These are phyloP conservation scores for Trichoderma lentiforme DNA, from an alignment of 2,329 filamentous ascomycete genomes.

Conservation along the genomic window DNA sequence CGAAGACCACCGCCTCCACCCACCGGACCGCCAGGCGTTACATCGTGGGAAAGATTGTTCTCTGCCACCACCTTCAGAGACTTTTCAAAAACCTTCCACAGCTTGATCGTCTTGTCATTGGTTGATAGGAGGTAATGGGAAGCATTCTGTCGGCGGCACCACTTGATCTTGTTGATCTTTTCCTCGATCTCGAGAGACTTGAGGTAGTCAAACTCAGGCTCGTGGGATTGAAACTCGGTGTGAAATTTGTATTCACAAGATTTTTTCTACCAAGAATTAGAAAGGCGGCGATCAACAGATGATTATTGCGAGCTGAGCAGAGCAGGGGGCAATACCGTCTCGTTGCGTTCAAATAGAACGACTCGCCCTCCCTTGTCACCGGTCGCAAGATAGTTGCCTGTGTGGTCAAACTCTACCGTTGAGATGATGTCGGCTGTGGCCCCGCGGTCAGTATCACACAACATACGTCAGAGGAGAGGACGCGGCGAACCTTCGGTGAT, in stretches of 20 bases:
- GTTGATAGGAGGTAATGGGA: slow-evolving; percentile 98
- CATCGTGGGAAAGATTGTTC: slow-evolving; percentile 94
- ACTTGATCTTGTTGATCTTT: slow-evolving; percentile 99
- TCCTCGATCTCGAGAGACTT: slow-evolving; percentile 99
- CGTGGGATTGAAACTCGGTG: slow-evolving; percentile 98
- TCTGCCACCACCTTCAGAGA: slow-evolving; percentile 98
- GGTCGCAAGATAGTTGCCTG: slow-evolving; percentile 85
- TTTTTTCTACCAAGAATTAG: slow-evolving; percentile 70
- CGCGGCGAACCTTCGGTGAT: slow-evolving; percentile 80
- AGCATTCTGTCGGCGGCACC: slow-evolving; percentile 96
- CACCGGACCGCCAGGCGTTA: slow-evolving; percentile 71
- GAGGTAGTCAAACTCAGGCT: slow-evolving; percentile 98
- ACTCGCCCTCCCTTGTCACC: slow-evolving; percentile 85
- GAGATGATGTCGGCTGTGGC: slow-evolving; percentile 80
- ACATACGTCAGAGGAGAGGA: slow-evolving; percentile 18
- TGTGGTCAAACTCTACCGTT: slow-evolving; percentile 87
- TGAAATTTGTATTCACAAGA: slow-evolving; percentile 99
- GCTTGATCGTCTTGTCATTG: slow-evolving; percentile 99
- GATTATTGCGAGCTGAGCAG: slow-evolving; percentile 30
- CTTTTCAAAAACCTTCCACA: slow-evolving; percentile 99
- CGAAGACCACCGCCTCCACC: slow-evolving; percentile 71
- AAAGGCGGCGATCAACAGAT: not conserved
- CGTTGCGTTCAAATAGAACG: slow-evolving; percentile 87
- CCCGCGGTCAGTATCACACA: slow-evolving; percentile 16
- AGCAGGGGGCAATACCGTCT: slow-evolving; percentile 67